A percentile compares a stretch with the other conserved stretches of the same genome.
These are phyloP conservation scores for Ophiobolus disseminans DNA, from an alignment of 2,329 filamentous ascomycete species.

Conservation along the genomic window DNA sequence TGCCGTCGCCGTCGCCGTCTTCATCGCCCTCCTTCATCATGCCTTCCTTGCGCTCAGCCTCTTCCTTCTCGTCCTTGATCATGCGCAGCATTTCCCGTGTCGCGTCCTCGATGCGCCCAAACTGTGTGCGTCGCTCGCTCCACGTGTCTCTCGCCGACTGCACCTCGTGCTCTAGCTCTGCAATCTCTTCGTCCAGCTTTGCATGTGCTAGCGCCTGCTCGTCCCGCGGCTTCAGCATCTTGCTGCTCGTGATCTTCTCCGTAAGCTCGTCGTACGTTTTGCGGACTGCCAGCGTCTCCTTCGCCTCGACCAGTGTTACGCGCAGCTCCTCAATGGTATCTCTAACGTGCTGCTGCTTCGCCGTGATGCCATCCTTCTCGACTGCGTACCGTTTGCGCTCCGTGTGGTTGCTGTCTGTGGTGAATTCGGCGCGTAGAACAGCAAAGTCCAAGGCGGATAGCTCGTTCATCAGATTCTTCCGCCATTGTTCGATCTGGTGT, in stretches of 20 bases:
- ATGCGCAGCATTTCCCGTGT: constrained; percentile 83
- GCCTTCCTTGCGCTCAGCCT: constrained; percentile 85
- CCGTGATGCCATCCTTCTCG: constrained; percentile 79
- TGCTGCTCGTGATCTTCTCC: constrained; percentile 83
- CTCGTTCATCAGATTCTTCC: constrained; percentile 84
- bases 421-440: constrained; percentile 86
- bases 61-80: constrained; percentile 94
- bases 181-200: constrained; percentile 87
- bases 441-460: constrained; percentile 87
- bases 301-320: constrained; percentile 72
- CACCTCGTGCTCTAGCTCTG: constrained; percentile 84
- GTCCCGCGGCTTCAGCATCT: constrained; percentile 79
- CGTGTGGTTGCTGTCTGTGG: constrained; percentile 79
- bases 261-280: constrained; percentile 89
- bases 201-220: constrained; percentile 79
- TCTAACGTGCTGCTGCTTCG: constrained; percentile 78
- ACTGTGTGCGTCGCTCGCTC: constrained; percentile 84
- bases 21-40: constrained; percentile 54
- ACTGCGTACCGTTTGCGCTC: constrained; percentile 84
- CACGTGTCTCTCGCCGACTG: constrained; percentile 81
- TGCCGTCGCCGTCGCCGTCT: constrained; percentile 51
- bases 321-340: constrained; percentile 76
- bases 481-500: constrained; percentile 70
- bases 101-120: constrained; percentile 87
- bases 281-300: constrained; percentile 73